These are phyloP conservation scores for Saccharomyces hybrid DNA, from an alignment of 1,139 yeast genomes.

Conservation along the genomic window DNA sequence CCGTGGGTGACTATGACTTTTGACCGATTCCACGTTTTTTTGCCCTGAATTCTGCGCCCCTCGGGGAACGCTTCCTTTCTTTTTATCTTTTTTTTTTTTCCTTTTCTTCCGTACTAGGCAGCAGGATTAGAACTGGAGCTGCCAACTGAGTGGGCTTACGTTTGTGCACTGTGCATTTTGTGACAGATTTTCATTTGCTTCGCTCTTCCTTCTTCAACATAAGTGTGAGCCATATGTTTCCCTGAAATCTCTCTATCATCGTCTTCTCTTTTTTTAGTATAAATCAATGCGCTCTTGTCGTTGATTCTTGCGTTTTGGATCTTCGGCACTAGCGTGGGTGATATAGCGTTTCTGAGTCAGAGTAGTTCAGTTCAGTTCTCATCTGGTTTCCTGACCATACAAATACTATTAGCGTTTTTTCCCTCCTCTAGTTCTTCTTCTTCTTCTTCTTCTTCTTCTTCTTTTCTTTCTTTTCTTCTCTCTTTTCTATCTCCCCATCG, in stretches of 20 bases:
- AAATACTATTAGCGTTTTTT: background rate
- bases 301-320: background rate
- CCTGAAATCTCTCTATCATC: background rate
- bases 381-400: background rate
- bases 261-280: background rate
- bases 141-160: background rate
- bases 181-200: background rate
- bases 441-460: background rate
- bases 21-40: background rate
- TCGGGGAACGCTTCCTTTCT: background rate
- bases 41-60: background rate
- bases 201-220: background rate
- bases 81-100: background rate
- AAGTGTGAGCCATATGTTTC: conserved; percentile 1
- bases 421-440: no score
- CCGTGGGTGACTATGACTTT: conserved; percentile 1
- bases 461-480: background rate
- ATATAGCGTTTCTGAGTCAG: background rate
- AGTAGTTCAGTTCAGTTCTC: background rate
- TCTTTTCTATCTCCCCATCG: background rate
- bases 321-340: background rate
- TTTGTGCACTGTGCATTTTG: background rate
- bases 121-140: background rate
- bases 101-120: background rate
- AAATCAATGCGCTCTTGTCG: background rate